These are phyloP conservation scores for Chlamydomonas urium DNA, from an alignment of 139 green algal genomes.

Conservation along the genomic window DNA sequence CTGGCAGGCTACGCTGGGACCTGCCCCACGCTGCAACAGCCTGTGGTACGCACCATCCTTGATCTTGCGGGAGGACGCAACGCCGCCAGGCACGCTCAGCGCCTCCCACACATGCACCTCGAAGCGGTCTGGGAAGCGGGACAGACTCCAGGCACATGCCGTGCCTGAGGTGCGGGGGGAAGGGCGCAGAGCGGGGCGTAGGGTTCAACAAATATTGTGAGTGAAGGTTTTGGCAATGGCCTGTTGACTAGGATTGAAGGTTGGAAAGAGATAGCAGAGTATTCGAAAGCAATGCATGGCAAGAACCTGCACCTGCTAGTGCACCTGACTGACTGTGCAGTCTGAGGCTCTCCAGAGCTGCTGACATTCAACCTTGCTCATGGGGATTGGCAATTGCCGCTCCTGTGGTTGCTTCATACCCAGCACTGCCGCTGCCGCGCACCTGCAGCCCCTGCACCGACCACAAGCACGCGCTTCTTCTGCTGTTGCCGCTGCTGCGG, in stretches of 20 bases:
- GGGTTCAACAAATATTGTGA: no score
- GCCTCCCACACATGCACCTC: constrained; percentile 61
- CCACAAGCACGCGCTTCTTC: constrained; percentile 51
- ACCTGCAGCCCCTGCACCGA: constrained; percentile 58
- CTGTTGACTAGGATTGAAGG: no score
- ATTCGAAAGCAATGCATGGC: not conserved
- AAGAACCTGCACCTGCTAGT: not conserved
- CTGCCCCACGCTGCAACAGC: not conserved
- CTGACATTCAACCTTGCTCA: constrained; percentile 2
- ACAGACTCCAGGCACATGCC: constrained; percentile 57
- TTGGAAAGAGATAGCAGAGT: no score
- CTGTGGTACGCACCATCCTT: constrained; percentile 26
- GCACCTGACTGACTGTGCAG: not conserved
- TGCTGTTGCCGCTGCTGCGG: no score
- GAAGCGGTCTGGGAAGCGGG: constrained; percentile 49
- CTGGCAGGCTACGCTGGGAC: no score
- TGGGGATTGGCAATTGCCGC: no score
- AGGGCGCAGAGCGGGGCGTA: no score
- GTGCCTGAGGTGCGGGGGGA: constrained; percentile 33
- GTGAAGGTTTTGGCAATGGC: not conserved
- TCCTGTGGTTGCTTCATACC: no score
- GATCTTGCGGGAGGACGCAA: constrained; percentile 42
- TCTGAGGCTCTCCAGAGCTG: not conserved
- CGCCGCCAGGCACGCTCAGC: constrained; percentile 47
- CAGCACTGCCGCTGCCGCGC: no score